These are phyloP conservation scores for Trichoderma oligosporum DNA, from an alignment of 2,329 filamentous ascomycete genomes.

Conservation along the genomic window DNA sequence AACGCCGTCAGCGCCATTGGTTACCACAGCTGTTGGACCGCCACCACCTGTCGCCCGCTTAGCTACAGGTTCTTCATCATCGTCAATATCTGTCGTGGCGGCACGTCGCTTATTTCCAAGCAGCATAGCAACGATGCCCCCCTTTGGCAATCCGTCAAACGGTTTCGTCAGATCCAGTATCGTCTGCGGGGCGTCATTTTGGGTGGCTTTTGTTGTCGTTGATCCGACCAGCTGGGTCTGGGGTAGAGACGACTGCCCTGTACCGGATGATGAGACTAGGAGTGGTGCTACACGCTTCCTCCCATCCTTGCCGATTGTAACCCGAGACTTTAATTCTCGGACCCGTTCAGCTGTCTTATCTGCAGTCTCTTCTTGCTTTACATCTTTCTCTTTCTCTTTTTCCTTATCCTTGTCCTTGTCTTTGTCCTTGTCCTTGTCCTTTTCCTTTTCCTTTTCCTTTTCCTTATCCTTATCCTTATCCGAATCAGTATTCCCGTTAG, in stretches of 20 bases:
- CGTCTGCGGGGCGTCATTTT: constrained; percentile 72
- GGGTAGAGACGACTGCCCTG: constrained; percentile 81
- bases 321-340: constrained; percentile 74
- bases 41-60: constrained; percentile 61
- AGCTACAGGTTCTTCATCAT: constrained; percentile 57
- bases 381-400: constrained; percentile 14
- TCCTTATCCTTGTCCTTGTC: constrained; percentile 22
- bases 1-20: constrained; percentile 72
- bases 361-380: constrained; percentile 43
- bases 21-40: constrained; percentile 69
- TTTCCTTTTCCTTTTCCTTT: neutral
- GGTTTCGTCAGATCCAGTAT: constrained; percentile 89
- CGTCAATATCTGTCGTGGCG: constrained; percentile 67
- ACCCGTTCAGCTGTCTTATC: constrained; percentile 54
- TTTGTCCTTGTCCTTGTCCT: constrained; percentile 28
- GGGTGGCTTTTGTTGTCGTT: constrained; percentile 57
- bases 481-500: constrained; percentile 38
- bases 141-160: constrained; percentile 86
- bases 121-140: constrained; percentile 78
- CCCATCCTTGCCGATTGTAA: constrained; percentile 93
- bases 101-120: constrained; percentile 92
- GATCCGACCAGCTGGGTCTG: constrained; percentile 84
- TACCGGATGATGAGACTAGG: constrained; percentile 83
- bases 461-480: constrained; percentile 31
- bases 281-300: constrained; percentile 94